Evolutionary conservation across 176 grass and related monocot species (phyloP), one percentile per base, ranked within the genome.

Genomic region (Triticum monococcum): DNA sequence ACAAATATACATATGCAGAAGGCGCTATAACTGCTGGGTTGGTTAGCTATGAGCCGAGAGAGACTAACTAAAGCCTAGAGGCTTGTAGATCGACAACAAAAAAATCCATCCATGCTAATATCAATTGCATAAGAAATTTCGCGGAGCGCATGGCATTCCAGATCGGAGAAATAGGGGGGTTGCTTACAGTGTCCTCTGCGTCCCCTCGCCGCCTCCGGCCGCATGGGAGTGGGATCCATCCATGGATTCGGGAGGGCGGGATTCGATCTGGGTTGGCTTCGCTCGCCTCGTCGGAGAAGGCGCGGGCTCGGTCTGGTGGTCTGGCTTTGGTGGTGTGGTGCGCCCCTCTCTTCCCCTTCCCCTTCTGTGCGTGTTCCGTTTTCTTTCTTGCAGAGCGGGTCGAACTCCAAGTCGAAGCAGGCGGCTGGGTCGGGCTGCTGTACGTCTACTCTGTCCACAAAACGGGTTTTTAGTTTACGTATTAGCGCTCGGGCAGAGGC

Each of bases 151-250:
- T 2, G 67, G 9, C 11, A 79, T 28, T 84, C 25, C 17, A 63
- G 54, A 32, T 25, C 20, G 45, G 45, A 33, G 56, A 11, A 65
- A 40, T 63, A 12, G 23, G 46, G 72, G 65, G 56, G 7, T 59
- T 59, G 10, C 90, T 61, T 79, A 91, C 90, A 66, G 86, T 0
- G 90, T 91, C 25, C 79, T 80, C 90, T 91, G 82, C 54, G 64
- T 88, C 36, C 78, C 85, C 25, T 77, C 74, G 54, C 46, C 46
- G 31, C 46, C 74, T 33, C 74, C 74, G 26, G 28, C 48, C 24
- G 28, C 46, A 16, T 56, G 52, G 26, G 56, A 54, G 50, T 18
- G 50, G 16, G 45, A 30, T 52, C 73, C 74, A 26, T 77, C 74
- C 74, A 77, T 77, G 38, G 74, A 76, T 20, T 26, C 72, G 72